A percentile compares a stretch with the other conserved stretches of the same genome.
Evolutionary conservation across 805 yeast species (phyloP).

Genomic region (Kluyveromyces nonfermentans): DNA sequence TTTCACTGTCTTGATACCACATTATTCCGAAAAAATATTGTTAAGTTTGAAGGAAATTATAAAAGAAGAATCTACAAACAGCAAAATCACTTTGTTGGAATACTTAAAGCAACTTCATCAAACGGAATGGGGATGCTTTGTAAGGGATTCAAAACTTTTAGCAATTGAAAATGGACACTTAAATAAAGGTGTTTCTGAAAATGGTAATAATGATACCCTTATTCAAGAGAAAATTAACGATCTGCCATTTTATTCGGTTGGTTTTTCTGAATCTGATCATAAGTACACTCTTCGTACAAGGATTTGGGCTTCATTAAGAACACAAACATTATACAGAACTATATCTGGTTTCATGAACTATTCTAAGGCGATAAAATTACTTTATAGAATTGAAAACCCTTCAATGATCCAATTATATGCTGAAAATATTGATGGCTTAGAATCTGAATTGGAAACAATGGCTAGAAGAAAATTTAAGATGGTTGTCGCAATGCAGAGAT

Average conservation of each 20-base stretch:
- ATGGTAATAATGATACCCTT: slow-evolving; percentile 5
- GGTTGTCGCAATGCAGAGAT: slow-evolving; percentile 82
- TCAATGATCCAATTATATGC: slow-evolving; percentile 38
- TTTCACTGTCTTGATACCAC: slow-evolving; percentile 79
- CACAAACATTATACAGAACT: slow-evolving; percentile 78
- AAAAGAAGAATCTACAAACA: slow-evolving; percentile 50
- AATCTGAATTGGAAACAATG: slow-evolving; percentile 58
- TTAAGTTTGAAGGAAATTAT: slow-evolving; percentile 71
- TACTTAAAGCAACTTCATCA: slow-evolving; percentile 66
- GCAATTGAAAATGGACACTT: slow-evolving; percentile 41
- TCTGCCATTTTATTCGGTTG: slow-evolving; percentile 61
- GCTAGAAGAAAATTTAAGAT: slow-evolving; percentile 73
- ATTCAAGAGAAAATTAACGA: slow-evolving; percentile 43
- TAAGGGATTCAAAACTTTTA: slow-evolving; percentile 60
- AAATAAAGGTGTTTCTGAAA: slow-evolving; percentile 6
- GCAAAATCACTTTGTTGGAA: slow-evolving; percentile 63
- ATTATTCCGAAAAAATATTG: slow-evolving; percentile 74
- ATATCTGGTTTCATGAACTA: slow-evolving; percentile 80
- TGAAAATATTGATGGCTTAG: slow-evolving; percentile 46
- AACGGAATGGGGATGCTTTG: slow-evolving; percentile 74
- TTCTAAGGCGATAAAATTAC: slow-evolving; percentile 57
- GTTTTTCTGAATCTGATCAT: slow-evolving; percentile 59
- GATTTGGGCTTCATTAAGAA: slow-evolving; percentile 78
- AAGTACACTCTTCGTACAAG: slow-evolving; percentile 62
- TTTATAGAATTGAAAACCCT: slow-evolving; percentile 59